These are phyloP conservation scores for Spergularia bocconei DNA, from an alignment of 148 eudicot genomes.

Conservation along the genomic window DNA sequence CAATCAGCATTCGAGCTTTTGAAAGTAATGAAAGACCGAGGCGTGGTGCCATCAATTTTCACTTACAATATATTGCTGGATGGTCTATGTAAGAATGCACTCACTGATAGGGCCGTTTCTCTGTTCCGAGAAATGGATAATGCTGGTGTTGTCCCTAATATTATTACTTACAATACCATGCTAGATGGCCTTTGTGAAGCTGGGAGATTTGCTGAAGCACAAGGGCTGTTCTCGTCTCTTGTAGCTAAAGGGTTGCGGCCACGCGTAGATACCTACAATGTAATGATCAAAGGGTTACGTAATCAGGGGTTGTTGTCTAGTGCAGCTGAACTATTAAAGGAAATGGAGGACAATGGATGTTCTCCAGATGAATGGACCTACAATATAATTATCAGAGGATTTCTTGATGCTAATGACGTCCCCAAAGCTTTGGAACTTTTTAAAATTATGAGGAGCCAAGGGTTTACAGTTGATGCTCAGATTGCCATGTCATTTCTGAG, in stretches of 20 bases:
- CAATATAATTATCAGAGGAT: no score
- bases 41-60: background rate
- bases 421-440: no score
- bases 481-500: no score
- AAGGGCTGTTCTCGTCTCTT: background rate
- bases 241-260: background rate
- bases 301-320: no score
- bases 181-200: conserved; percentile 10
- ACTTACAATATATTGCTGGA: conserved; percentile 5
- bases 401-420: no score
- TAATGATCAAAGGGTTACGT: no score
- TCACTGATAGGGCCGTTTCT: background rate
- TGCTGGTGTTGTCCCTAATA: background rate
- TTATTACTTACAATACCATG: conserved; percentile 12
- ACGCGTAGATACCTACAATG: background rate
- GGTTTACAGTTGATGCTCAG: no score
- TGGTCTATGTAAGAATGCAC: background rate
- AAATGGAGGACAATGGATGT: background rate
- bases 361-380: background rate
- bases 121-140: background rate
- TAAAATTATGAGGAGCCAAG: no score
- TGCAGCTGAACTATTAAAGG: background rate
- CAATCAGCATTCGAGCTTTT: no score
- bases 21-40: background rate
- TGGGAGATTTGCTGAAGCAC: background rate